phyloP scores from a whole-genome alignment of 2,329 filamentous ascomycete species.

The Alternaria gaisen region DNA sequence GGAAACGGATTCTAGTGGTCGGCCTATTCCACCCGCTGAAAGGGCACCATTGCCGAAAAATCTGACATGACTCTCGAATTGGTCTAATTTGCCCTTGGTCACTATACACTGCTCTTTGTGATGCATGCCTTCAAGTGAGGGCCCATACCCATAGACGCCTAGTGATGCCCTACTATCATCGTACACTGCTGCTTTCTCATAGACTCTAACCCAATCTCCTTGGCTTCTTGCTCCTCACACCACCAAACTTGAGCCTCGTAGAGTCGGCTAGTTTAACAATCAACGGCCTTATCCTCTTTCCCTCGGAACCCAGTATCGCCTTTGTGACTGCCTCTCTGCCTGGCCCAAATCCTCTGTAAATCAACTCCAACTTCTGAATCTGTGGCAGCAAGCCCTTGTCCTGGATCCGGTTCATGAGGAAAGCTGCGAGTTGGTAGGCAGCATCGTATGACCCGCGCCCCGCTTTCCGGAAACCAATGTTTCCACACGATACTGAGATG shows the following conservation, averaged over 20 bases:
- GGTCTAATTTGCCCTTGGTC: constrained; percentile 10
- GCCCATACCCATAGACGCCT: too few relatives aligned
- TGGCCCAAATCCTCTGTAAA: constrained; percentile 83
- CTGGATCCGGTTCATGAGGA: constrained; percentile 83
- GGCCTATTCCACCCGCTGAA: constrained; percentile 55
- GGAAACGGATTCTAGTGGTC: constrained; percentile 55
- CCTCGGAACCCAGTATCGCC: constrained; percentile 86
- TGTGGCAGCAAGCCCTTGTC: constrained; percentile 80
- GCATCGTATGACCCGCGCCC: constrained; percentile 86
- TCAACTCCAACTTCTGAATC: constrained; percentile 80
- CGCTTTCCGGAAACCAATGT: constrained; percentile 89
- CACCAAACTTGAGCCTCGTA: constrained; percentile 94
- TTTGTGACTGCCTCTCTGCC: constrained; percentile 91
- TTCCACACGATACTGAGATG: constrained; percentile 81
- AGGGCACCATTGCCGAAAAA: constrained; percentile 55
- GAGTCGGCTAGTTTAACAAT: constrained; percentile 84
- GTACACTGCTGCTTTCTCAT: neutral
- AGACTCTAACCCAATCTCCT: constrained; percentile 74
- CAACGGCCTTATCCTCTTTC: constrained; percentile 75
- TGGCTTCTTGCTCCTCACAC: constrained; percentile 82
- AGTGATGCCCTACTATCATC: neutral
- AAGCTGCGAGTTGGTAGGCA: constrained; percentile 86
- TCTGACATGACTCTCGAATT: constrained; percentile 41
- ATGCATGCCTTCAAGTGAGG: neutral
- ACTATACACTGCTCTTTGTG: constrained; percentile 8